Evolutionary conservation across 352 stramenopile species (phyloP).

Genomic region (Thraustochytrium striatum): DNA sequence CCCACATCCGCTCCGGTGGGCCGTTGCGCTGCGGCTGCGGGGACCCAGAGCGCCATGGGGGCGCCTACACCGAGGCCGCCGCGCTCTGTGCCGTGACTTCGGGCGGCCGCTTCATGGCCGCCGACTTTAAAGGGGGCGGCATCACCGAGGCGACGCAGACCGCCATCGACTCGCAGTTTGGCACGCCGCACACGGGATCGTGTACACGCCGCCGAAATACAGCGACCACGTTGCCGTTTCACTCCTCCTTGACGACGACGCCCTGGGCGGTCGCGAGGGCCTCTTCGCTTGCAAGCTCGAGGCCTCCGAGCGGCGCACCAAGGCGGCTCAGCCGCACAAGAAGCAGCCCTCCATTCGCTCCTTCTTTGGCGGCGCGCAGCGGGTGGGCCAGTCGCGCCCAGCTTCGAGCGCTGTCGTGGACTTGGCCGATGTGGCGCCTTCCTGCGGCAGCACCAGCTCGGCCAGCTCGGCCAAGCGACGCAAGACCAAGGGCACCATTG

Average conservation of each 20-base stretch:
- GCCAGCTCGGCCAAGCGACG: no score
- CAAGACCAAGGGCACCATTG: no score
- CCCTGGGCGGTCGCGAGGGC: not conserved
- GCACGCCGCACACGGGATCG: conserved; percentile 62
- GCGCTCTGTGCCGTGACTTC: conserved; percentile 61
- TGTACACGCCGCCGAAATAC: conserved; percentile 68
- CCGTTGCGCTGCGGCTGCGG: conserved; percentile 48
- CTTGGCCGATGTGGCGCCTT: no score
- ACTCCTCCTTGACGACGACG: conserved; percentile 55
- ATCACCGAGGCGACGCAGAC: conserved; percentile 57
- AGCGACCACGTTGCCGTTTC: conserved; percentile 69
- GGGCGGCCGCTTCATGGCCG: conserved; percentile 59
- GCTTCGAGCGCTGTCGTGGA: no score
- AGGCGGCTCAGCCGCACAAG: conserved; percentile 44
- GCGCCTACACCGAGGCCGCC: conserved; percentile 50
- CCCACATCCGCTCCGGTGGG: conserved; percentile 52
- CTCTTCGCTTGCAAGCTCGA: not conserved
- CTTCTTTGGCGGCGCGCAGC: no score
- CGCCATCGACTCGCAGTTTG: conserved; percentile 64
- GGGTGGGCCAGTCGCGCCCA: no score
- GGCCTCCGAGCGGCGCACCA: not conserved
- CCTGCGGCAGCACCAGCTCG: no score
- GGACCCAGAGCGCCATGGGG: not conserved
- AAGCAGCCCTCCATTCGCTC: conserved; percentile 2
- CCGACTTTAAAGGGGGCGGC: conserved; percentile 64